Evolutionary conservation across 768 basidiomycete genomes (phyloP).

Genomic region (Tulasnella sp.): DNA sequence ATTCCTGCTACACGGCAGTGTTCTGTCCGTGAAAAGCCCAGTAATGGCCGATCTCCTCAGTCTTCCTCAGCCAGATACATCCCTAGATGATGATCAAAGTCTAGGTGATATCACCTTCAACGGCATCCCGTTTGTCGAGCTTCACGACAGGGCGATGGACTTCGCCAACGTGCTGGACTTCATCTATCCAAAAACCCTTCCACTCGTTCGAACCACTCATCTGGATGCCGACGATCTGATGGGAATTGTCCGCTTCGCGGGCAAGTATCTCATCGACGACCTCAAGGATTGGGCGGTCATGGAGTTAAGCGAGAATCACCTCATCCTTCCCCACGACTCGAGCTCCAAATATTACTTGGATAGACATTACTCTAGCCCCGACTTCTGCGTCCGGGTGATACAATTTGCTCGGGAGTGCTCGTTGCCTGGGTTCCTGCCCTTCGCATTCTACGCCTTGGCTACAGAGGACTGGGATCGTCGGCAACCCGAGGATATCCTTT

Average conservation of each 20-base stretch:
- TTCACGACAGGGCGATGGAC: neutral
- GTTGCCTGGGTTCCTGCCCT: neutral
- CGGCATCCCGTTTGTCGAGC: neutral
- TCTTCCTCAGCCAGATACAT: neutral
- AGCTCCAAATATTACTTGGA: neutral
- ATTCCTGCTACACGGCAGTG: neutral
- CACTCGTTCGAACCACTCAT: neutral
- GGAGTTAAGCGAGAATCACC: neutral
- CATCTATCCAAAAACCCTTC: neutral
- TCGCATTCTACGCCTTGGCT: neutral
- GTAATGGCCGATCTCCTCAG: neutral
- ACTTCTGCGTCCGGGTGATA: neutral
- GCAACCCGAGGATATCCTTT: neutral
- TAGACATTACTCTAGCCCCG: neutral
- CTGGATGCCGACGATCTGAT: neutral
- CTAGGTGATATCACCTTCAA: neutral
- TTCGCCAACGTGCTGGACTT: slow-evolving; percentile 4
- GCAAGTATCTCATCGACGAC: neutral
- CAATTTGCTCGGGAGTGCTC: neutral
- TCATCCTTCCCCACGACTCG: neutral
- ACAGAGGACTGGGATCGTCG: neutral
- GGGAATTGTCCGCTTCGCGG: neutral
- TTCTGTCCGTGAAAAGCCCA: neutral
- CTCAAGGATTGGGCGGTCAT: neutral
- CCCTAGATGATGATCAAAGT: neutral